A percentile compares a stretch with the other conserved stretches of the same genome.
Conservation (phyloP, 352 stramenopile genomes). For the Pseudoperonospora humuli region DNA sequence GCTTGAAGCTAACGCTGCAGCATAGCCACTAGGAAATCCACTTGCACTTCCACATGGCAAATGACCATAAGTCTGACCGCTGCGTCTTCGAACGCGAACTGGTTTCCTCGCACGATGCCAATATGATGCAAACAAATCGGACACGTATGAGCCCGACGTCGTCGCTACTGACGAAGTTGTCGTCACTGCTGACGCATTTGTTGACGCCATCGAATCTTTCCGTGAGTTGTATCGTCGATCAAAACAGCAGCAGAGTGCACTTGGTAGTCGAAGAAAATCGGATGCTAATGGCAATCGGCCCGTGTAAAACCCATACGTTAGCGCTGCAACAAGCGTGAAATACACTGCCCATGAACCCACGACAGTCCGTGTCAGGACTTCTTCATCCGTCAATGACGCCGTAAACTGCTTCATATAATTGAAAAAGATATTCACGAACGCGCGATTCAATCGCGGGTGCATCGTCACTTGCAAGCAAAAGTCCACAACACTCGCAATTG, state of each 20-base stretch:
- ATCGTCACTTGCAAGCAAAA: conserved; percentile 67
- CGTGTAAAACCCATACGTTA: conserved; percentile 56
- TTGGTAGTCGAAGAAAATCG: conserved; percentile 35
- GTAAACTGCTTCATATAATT: conserved; percentile 61
- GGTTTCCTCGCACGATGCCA: conserved; percentile 27
- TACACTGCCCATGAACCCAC: conserved; percentile 49
- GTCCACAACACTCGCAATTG: conserved; percentile 56
- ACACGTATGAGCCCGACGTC: conserved; percentile 17
- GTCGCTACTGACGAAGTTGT: conserved; percentile 5
- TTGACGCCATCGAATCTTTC: conserved; percentile 45
- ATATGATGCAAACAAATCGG: conserved; percentile 38
- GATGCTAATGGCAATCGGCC: conserved; percentile 44
- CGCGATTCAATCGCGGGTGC: conserved; percentile 56
- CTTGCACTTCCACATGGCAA: conserved; percentile 15
- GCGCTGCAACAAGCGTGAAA: conserved; percentile 26
- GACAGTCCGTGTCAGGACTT: conserved; percentile 47
- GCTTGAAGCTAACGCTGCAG: conserved; percentile 15
- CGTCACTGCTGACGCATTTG: conserved; percentile 6
- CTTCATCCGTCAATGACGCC: conserved; percentile 47
- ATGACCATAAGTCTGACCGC: conserved; percentile 12
- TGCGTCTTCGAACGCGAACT: conserved; percentile 16
- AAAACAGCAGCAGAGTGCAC: conserved; percentile 27
- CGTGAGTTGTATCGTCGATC: conserved; percentile 20
- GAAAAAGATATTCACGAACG: conserved; percentile 59
- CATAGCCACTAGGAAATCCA: conserved; percentile 17